Evolutionary conservation across 73 alveolate species (phyloP).

Genomic region (Tetrahymena thermophila): DNA sequence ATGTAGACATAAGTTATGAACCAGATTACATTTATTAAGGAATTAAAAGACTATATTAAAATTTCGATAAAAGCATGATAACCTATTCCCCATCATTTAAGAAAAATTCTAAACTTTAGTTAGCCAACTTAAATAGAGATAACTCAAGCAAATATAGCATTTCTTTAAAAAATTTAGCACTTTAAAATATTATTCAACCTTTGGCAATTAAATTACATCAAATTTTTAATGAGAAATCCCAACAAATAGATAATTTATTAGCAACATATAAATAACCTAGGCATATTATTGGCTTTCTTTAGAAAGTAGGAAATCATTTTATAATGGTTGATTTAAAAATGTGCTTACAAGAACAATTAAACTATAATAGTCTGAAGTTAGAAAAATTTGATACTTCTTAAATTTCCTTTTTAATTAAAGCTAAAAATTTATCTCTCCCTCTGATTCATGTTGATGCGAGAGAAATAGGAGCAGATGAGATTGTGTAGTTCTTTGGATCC

Average conservation of each 20-base stretch:
- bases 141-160: not conserved
- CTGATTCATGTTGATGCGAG: not conserved
- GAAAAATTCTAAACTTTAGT: not conserved
- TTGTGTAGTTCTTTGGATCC: not conserved
- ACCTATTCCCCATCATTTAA: not conserved
- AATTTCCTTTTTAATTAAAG: not conserved
- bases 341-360: not conserved
- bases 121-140: not conserved
- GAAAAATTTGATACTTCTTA: not conserved
- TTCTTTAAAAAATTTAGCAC: not conserved
- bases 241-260: not conserved
- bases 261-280: not conserved
- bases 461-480: not conserved
- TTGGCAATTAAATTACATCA: not conserved
- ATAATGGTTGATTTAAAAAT: not conserved
- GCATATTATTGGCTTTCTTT: not conserved
- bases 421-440: not conserved
- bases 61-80: not conserved
- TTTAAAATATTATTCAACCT: not conserved
- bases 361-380: not conserved
- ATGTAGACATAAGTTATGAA: not conserved
- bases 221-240: not conserved
- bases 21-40: not conserved
- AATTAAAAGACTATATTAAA: not conserved
- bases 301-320: not conserved